Conservation (phyloP, 805 yeast genomes). For the Ogataea nonfermentans region DNA sequence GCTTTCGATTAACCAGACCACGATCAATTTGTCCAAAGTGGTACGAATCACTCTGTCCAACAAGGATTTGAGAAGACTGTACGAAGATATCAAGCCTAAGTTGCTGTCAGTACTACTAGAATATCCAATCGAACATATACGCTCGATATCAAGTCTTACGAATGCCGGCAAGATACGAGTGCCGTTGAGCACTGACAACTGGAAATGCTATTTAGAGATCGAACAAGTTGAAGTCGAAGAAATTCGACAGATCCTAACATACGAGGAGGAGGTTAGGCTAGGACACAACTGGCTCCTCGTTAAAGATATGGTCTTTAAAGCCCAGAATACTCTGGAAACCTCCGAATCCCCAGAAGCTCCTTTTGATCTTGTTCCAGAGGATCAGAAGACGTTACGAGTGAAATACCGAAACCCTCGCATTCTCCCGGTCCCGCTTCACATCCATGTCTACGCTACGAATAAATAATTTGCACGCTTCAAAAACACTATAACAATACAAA, state of each 20-base stretch:
- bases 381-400: conserved; percentile 17
- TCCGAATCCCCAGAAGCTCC: too few relatives aligned
- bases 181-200: conserved; percentile 24
- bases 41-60: conserved; percentile 26
- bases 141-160: conserved; percentile 9
- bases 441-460: conserved; percentile 25
- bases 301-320: conserved; percentile 15
- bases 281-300: conserved; percentile 21
- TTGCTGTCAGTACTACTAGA: conserved; percentile 24
- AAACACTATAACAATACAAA: conserved; percentile 14
- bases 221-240: conserved; percentile 22
- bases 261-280: conserved; percentile 4
- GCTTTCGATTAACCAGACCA: conserved; percentile 10
- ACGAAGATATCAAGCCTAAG: conserved; percentile 19
- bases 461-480: conserved; percentile 6
- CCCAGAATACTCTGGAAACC: conserved; percentile 1
- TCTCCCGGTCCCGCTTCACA: conserved; percentile 22
- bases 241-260: conserved; percentile 10
- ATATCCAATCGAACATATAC: conserved; percentile 21
- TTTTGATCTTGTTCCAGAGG: background rate
- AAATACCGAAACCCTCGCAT: conserved; percentile 20
- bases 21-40: conserved; percentile 21
- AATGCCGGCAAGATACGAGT: conserved; percentile 14
- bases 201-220: conserved; percentile 28
- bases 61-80: conserved; percentile 23